phyloP scores from a whole-genome alignment of 257 asterid species.

The Gynochthodes officinalis region DNA sequence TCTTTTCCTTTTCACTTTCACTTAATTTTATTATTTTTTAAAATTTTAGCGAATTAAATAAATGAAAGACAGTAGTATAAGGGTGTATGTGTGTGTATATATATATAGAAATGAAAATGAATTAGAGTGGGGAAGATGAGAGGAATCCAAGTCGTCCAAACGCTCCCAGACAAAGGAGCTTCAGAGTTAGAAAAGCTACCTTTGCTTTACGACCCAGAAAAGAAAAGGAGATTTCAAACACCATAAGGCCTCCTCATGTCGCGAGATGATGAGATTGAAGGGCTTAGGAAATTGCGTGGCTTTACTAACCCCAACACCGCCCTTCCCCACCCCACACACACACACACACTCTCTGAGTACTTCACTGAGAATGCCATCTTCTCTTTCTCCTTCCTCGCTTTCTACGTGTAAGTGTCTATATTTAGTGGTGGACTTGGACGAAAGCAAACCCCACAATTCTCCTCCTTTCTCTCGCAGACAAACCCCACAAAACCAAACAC shows the following conservation, averaged over 20 bases:
- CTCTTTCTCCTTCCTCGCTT: background rate
- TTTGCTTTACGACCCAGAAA: constrained; percentile 80
- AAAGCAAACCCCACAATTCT: constrained; percentile 41
- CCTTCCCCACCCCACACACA: background rate
- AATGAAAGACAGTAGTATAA: constrained; percentile 2
- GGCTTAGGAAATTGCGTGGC: constrained; percentile 60
- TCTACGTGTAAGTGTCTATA: constrained; percentile 37
- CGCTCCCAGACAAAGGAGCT: constrained; percentile 80
- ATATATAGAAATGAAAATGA: no score
- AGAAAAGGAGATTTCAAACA: constrained; percentile 66
- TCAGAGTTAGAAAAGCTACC: constrained; percentile 65
- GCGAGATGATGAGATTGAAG: background rate
- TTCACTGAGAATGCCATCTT: background rate
- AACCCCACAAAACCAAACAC: constrained; percentile 25
- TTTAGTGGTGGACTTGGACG: constrained; percentile 41
- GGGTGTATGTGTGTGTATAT: background rate
- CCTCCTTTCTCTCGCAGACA: constrained; percentile 29
- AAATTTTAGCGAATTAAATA: background rate
- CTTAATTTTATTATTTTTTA: background rate
- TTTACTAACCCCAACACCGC: constrained; percentile 17
- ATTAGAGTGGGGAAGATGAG: constrained; percentile 30
- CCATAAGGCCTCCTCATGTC: background rate
- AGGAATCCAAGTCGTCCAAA: constrained; percentile 95
- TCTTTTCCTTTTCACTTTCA: background rate
- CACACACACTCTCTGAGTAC: background rate